Conservation (phyloP, 768 basidiomycete genomes). For the Suillus luteus region DNA sequence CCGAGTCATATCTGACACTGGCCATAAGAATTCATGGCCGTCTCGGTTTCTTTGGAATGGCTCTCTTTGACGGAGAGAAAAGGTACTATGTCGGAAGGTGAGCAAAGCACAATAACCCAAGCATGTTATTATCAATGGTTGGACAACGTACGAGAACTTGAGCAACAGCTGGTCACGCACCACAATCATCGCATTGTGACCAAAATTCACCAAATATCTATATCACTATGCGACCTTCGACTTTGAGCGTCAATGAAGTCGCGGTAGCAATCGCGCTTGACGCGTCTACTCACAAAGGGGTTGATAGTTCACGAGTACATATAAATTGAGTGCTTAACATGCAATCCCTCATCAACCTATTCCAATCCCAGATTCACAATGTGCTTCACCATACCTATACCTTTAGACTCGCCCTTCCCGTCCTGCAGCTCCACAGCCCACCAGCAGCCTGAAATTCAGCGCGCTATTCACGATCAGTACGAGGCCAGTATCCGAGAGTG, state of each 20-base stretch:
- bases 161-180: too few species aligned
- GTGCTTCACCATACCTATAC: neutral
- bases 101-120: neutral
- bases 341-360: neutral
- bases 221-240: neutral
- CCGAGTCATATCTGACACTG: neutral
- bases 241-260: neutral
- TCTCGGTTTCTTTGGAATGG: neutral
- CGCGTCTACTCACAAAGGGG: neutral
- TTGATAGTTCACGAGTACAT: neutral
- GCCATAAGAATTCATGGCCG: neutral
- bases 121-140: neutral
- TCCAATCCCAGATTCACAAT: neutral
- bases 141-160: too few species aligned
- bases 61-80: neutral
- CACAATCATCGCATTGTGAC: neutral
- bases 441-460: neutral
- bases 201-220: too few species aligned
- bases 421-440: neutral
- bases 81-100: neutral
- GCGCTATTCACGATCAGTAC: neutral
- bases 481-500: constrained; percentile 2
- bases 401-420: neutral
- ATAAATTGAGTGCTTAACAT: neutral
- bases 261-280: neutral